Evolutionary conservation across 116 monocot species (phyloP).

Genomic region (Iris pallida): DNA sequence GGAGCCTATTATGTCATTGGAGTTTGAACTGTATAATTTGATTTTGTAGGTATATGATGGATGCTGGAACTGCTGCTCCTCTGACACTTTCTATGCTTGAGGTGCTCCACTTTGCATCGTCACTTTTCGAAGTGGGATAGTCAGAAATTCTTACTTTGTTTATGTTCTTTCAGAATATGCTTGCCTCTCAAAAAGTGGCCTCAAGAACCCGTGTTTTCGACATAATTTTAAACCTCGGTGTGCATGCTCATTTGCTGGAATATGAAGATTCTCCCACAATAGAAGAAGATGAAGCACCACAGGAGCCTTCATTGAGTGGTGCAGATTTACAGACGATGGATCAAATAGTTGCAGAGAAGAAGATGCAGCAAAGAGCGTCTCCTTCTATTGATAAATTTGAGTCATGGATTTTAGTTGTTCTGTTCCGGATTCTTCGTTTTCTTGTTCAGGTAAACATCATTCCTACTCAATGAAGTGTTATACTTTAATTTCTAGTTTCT

Average conservation of each 20-base stretch:
- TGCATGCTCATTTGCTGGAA: conserved; percentile 95
- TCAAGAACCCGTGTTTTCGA: conserved; percentile 84
- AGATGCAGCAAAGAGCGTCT: conserved; percentile 27
- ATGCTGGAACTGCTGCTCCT: conserved; percentile 66
- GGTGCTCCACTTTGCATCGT: conserved; percentile 40
- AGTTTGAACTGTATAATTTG: conserved; percentile 5
- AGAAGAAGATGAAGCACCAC: conserved; percentile 50
- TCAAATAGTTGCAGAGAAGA: conserved; percentile 24
- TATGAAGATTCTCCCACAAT: conserved; percentile 48
- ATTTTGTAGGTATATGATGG: conserved; percentile 91
- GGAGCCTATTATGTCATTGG: neutral
- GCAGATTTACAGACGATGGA: conserved; percentile 19
- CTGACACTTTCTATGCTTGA: conserved; percentile 88
- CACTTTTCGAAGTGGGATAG: neutral
- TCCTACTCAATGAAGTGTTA: neutral
- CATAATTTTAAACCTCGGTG: conserved; percentile 83
- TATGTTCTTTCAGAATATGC: conserved; percentile 71
- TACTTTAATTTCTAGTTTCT: too few relatives aligned
- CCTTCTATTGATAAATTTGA: conserved; percentile 86
- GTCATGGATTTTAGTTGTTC: conserved; percentile 78
- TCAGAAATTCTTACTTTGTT: conserved; percentile 6
- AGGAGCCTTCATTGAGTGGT: conserved; percentile 33
- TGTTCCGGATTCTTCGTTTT: conserved; percentile 75
- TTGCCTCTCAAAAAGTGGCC: conserved; percentile 54
- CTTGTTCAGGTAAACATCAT: conserved; percentile 76